phyloP scores from a whole-genome alignment of 164 flowering plant genomes.

The Chimonanthus salicifolius region DNA sequence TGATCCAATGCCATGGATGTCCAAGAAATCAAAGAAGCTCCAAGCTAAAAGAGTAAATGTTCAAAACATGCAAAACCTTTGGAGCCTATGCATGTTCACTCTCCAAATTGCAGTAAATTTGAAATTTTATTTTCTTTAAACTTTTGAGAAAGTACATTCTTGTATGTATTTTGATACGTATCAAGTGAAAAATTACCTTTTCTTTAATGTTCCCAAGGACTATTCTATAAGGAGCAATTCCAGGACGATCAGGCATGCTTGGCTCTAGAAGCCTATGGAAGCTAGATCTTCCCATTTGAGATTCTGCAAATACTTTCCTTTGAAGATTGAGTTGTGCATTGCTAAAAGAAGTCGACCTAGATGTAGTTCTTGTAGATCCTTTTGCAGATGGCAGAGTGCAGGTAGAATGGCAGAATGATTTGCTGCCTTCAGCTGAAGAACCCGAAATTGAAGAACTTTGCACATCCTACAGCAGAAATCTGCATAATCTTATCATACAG shows the following conservation, averaged over 20 bases:
- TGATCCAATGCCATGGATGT: not conserved
- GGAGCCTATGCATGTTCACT: not conserved
- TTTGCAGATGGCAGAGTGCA: conserved; percentile 18
- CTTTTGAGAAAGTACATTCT: not conserved
- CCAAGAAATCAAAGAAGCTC: not conserved
- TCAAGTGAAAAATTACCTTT: conserved; percentile 37
- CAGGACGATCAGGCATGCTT: conserved; percentile 57
- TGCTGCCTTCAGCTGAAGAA: conserved; percentile 18
- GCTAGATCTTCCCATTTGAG: conserved; percentile 78
- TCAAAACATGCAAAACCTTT: not conserved
- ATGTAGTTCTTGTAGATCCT: conserved; percentile 10
- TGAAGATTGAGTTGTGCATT: conserved; percentile 58
- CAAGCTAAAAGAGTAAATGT: not conserved
- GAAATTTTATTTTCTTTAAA: too few relatives aligned
- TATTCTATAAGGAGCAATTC: conserved; percentile 81
- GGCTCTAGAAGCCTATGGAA: conserved; percentile 93
- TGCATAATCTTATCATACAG: too few relatives aligned
- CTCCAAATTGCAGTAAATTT: not conserved
- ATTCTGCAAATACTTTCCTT: conserved; percentile 70
- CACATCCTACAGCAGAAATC: conserved; percentile 28
- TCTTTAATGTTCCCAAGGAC: conserved; percentile 79
- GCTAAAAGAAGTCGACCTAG: conserved; percentile 35
- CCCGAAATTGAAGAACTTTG: conserved; percentile 19
- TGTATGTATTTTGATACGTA: not conserved
- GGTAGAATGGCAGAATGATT: conserved; percentile 16